Conservation (phyloP, 257 asterid genomes). For the Solanum gandarillasii region DNA sequence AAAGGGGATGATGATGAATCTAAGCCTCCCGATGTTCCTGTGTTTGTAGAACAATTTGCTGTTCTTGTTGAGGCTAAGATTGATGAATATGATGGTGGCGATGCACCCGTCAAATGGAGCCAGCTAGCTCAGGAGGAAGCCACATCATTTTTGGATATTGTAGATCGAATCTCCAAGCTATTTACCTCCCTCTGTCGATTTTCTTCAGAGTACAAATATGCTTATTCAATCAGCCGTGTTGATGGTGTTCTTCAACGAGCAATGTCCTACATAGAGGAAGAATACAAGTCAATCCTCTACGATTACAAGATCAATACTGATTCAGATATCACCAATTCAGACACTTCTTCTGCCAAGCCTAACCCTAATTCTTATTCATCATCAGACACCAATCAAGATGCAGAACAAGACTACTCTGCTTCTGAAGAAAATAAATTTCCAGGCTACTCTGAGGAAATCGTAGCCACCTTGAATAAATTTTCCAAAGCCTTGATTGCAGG, state of each 20-base stretch:
- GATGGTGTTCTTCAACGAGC: conserved; percentile 58
- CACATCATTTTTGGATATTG: conserved; percentile 25
- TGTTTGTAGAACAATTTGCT: conserved; percentile 52
- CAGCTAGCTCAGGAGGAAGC: conserved; percentile 38
- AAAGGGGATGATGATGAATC: conserved; percentile 8
- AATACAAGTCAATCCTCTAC: conserved; percentile 48
- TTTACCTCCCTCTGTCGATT: conserved; percentile 16
- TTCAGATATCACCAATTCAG: neutral
- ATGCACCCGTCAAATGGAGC: conserved; percentile 37
- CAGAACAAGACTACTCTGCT: conserved; percentile 5
- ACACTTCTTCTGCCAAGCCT: neutral
- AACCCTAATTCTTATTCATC: neutral
- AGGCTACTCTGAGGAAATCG: conserved; percentile 37
- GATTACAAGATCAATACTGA: conserved; percentile 21
- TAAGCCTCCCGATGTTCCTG: conserved; percentile 40
- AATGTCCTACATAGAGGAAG: conserved; percentile 69
- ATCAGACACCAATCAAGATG: conserved; percentile 4
- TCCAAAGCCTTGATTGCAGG: conserved; percentile 40
- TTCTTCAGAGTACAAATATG: conserved; percentile 43
- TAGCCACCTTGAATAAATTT: conserved; percentile 22
- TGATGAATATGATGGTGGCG: conserved; percentile 23
- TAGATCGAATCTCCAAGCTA: conserved; percentile 35
- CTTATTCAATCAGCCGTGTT: conserved; percentile 45
- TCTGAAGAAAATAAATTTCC: conserved; percentile 10
- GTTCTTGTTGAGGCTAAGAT: conserved; percentile 56